Evolutionary conservation across 2,329 filamentous ascomycete species (phyloP).

Genomic region (Harringtonia lauricola): DNA sequence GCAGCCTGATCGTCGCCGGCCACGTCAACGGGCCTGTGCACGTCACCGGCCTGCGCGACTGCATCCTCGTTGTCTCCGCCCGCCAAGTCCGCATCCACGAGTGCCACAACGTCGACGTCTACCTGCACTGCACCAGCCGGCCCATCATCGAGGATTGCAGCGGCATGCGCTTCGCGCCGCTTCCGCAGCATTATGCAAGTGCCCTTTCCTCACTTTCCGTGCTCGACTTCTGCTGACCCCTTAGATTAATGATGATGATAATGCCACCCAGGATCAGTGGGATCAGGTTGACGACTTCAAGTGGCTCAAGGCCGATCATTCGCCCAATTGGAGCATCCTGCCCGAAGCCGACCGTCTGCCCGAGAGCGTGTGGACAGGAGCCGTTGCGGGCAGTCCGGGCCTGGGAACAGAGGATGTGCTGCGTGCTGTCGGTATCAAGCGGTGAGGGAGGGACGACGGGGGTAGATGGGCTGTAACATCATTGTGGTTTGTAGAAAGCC

Average conservation of each 20-base stretch:
- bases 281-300: conserved; percentile 94
- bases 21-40: conserved; percentile 72
- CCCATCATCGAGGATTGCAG: conserved; percentile 91
- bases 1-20: conserved; percentile 67
- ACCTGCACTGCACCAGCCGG: conserved; percentile 68
- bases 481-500: too few species aligned
- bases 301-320: conserved; percentile 79
- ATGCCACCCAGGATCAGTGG: conserved; percentile 56
- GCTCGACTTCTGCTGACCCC: conserved; percentile 11
- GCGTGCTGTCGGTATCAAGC: conserved; percentile 31
- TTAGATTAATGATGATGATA: conserved; percentile 17
- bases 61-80: conserved; percentile 66
- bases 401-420: conserved; percentile 57
- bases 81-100: conserved; percentile 92
- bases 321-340: conserved; percentile 77
- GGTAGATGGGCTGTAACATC: too few species aligned
- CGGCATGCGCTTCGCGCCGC: conserved; percentile 64
- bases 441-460: not conserved
- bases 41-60: conserved; percentile 62
- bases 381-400: conserved; percentile 52
- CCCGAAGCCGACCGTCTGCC: conserved; percentile 45
- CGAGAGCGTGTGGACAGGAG: conserved; percentile 56
- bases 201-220: conserved; percentile 2
- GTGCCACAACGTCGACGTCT: conserved; percentile 69
- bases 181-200: conserved; percentile 61